phyloP scores from a whole-genome alignment of 2,329 filamentous ascomycete genomes.

The Leptographium flavum region DNA sequence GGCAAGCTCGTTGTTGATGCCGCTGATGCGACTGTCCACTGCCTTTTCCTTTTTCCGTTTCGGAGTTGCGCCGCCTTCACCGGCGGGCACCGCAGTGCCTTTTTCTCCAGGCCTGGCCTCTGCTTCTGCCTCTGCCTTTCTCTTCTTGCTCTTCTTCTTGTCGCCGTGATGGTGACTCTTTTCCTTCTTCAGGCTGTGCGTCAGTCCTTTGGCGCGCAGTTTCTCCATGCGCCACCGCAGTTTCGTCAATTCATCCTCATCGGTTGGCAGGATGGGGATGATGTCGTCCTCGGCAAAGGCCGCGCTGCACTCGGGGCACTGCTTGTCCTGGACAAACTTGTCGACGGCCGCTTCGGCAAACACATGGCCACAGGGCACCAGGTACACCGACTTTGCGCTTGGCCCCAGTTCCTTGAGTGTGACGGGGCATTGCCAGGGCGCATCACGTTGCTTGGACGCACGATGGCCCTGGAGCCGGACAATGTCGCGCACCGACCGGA shows the following conservation, averaged over 20 bases:
- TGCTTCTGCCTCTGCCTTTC: slow-evolving; percentile 16
- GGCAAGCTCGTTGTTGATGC: slow-evolving; percentile 80
- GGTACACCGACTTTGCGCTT: slow-evolving; percentile 64
- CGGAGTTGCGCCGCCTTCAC: neutral
- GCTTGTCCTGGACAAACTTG: slow-evolving; percentile 49
- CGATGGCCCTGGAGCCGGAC: slow-evolving; percentile 63
- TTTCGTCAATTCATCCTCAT: slow-evolving; percentile 54
- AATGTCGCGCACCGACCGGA: slow-evolving; percentile 74
- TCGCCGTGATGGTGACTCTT: slow-evolving; percentile 36
- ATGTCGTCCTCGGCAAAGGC: slow-evolving; percentile 60
- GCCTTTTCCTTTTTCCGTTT: slow-evolving; percentile 11
- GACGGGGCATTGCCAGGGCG: slow-evolving; percentile 63
- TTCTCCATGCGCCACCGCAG: slow-evolving; percentile 52
- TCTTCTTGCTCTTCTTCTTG: slow-evolving; percentile 48
- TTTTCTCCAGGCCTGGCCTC: neutral
- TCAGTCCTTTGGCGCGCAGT: slow-evolving; percentile 57
- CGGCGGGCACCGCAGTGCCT: neutral
- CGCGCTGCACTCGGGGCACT: slow-evolving; percentile 60
- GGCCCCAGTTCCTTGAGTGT: slow-evolving; percentile 78
- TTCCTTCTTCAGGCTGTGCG: slow-evolving; percentile 81
- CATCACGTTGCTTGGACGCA: slow-evolving; percentile 23
- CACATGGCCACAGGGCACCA: slow-evolving; percentile 90
- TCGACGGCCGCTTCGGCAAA: slow-evolving; percentile 79
- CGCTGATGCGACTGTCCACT: slow-evolving; percentile 26
- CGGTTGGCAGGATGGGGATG: slow-evolving; percentile 65